phyloP scores from a whole-genome alignment of 768 basidiomycete genomes.

The Hygrophoropsis aurantiaca region DNA sequence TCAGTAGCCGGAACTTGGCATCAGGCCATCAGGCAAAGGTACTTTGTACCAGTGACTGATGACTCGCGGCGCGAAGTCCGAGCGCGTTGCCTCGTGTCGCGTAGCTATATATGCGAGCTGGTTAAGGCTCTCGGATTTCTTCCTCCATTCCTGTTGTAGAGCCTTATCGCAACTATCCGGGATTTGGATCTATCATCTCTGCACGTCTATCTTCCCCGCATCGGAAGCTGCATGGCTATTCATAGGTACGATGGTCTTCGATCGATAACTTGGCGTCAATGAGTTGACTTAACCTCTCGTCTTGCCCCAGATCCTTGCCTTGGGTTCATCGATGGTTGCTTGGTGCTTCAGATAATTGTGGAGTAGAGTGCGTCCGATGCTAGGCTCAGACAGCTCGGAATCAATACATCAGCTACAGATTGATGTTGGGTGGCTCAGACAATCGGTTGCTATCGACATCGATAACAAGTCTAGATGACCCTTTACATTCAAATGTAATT shows the following conservation, averaged over 20 bases:
- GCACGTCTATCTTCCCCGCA: conserved; percentile 9
- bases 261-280: conserved; percentile 18
- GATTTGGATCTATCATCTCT: conserved; percentile 1
- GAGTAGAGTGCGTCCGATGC: background rate
- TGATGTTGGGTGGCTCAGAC: no score
- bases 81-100: no score
- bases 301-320: background rate
- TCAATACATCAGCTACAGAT: background rate
- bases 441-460: no score
- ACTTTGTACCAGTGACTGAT: no score
- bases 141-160: no score
- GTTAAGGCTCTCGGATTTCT: no score
- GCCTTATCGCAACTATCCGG: no score
- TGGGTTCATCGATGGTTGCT: conserved; percentile 1
- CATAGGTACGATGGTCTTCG: conserved; percentile 22
- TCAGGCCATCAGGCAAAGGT: no score
- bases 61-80: no score
- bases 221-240: conserved; percentile 10
- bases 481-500: background rate
- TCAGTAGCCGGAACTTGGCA: no score
- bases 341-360: background rate
- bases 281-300: conserved; percentile 1
- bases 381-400: conserved; percentile 1
- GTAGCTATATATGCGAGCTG: no score
- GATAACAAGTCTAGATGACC: conserved; percentile 17